These are phyloP conservation scores for Phytophthora idaei DNA, from an alignment of 352 stramenopile genomes.

Conservation along the genomic window DNA sequence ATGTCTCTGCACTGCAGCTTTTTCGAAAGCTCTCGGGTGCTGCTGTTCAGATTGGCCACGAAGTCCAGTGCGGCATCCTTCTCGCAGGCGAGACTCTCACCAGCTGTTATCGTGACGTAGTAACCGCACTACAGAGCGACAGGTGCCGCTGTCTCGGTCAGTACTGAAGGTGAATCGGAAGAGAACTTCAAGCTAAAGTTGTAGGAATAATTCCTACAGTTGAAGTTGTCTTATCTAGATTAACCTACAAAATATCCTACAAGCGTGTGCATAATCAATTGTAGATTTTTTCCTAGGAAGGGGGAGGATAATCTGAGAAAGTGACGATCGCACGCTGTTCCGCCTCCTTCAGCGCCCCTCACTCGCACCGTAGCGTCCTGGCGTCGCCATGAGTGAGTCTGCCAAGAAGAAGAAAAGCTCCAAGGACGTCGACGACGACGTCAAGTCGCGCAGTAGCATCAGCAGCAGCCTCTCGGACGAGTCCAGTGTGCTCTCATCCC, in stretches of 20 bases:
- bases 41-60: too few relatives aligned
- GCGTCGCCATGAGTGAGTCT: slow-evolving; percentile 6
- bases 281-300: background rate
- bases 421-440: slow-evolving; percentile 7
- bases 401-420: slow-evolving; percentile 30
- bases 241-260: background rate
- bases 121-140: too few relatives aligned
- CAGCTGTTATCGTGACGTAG: too few relatives aligned
- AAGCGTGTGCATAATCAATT: background rate
- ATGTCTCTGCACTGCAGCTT: too few relatives aligned
- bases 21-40: too few relatives aligned
- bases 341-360: slow-evolving; percentile 21
- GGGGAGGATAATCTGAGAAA: slow-evolving; percentile 30
- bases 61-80: too few relatives aligned
- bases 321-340: slow-evolving; percentile 47
- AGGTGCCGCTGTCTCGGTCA: too few relatives aligned
- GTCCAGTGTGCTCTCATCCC: slow-evolving; percentile 60
- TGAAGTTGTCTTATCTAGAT: background rate
- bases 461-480: slow-evolving; percentile 60
- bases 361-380: background rate
- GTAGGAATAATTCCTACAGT: background rate
- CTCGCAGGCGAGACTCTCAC: too few relatives aligned
- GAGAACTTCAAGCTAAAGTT: too few relatives aligned
- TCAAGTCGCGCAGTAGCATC: slow-evolving; percentile 21
- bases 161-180: too few relatives aligned